phyloP scores from a whole-genome alignment of 2,329 filamentous ascomycete genomes.

The Beauveria asiatica region DNA sequence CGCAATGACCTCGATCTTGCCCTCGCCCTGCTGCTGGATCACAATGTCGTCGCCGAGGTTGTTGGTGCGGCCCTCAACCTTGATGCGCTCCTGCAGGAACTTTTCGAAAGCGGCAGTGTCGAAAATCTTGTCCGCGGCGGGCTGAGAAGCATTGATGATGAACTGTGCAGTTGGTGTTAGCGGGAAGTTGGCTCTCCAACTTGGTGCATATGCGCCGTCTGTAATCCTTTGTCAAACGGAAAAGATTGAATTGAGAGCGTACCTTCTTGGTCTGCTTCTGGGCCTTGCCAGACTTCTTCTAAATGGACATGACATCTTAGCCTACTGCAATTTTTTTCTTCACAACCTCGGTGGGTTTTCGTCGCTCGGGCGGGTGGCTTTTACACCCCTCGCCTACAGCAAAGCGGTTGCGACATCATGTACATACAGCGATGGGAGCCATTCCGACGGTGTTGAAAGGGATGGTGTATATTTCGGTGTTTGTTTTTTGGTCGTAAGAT shows the following conservation, averaged over 20 bases:
- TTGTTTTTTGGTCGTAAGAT: constrained; percentile 24
- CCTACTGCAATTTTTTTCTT: constrained; percentile 66
- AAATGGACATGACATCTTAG: constrained; percentile 64
- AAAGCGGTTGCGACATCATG: constrained; percentile 63
- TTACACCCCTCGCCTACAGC: constrained; percentile 61
- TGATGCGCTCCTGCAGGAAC: constrained; percentile 99
- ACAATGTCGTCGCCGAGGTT: constrained; percentile 92
- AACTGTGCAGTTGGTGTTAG: constrained; percentile 49
- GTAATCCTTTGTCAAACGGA: not conserved
- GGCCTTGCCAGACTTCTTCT: constrained; percentile 60
- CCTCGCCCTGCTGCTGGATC: constrained; percentile 86
- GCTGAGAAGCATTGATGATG: constrained; percentile 99
- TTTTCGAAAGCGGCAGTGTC: constrained; percentile 98
- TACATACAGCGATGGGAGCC: constrained; percentile 86
- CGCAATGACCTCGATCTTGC: constrained; percentile 95
- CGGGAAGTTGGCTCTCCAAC: not conserved
- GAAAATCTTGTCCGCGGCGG: constrained; percentile 99
- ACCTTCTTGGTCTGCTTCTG: constrained; percentile 87
- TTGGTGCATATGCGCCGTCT: no score
- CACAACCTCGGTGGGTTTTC: constrained; percentile 17
- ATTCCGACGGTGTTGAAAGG: constrained; percentile 46
- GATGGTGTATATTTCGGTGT: constrained; percentile 15
- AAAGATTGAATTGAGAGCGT: constrained; percentile 19
- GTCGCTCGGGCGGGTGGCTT: constrained; percentile 3
- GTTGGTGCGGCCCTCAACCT: constrained; percentile 96